Base-by-base conservation (phyloP, 2,329 filamentous ascomycete species). In the Apiospora phragmitis region DNA sequence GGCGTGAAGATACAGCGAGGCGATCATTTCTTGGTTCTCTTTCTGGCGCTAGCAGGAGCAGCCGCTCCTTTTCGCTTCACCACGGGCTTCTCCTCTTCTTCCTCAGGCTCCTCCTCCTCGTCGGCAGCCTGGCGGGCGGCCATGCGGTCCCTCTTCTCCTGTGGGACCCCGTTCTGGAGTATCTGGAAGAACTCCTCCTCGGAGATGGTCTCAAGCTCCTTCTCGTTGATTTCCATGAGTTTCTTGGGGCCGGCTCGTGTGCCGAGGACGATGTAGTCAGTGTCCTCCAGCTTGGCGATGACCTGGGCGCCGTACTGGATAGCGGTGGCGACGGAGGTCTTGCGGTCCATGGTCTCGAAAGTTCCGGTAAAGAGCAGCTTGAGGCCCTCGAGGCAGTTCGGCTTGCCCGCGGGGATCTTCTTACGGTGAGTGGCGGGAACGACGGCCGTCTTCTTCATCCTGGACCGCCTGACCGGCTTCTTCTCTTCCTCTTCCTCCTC, bases 271-370 rank as follows among this genome's bases (percentile, higher is more conserved):
- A 72, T 71, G 66, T 72, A 72, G 68, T 72, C 70, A 35, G 71
- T 72, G 68, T 72, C 71, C 65, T 72, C 71, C 35, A 72, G 71
- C 66, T 72, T 72, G 70, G 51, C 67, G 18, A 72, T 67, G 45
- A 72, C 68, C 29, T 71, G 43, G 68, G 65, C 71, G 14, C 92
- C 71, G 45, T 72, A 72, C 70, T 41, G 62, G 6, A 55, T 43
- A 5, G 71, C 71, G 21, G 71, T 71, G 16, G 71, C 71, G 32
- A 71, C 47, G 26, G 71, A 72, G 16, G 71, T 72, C 70, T 70
- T 70, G 24, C 71, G 70, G 55, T 72, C 71, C 71, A 72, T 72
- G 24, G 71, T 71, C 47, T 72, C 70, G 66, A 72, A 72, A 3
- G 71, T 72, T 42, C 71, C 71, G 14, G 71, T 72, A 68, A 72